Evolutionary conservation across 2,329 filamentous ascomycete genomes (phyloP).

Genomic region (Colletotrichum higginsianum): DNA sequence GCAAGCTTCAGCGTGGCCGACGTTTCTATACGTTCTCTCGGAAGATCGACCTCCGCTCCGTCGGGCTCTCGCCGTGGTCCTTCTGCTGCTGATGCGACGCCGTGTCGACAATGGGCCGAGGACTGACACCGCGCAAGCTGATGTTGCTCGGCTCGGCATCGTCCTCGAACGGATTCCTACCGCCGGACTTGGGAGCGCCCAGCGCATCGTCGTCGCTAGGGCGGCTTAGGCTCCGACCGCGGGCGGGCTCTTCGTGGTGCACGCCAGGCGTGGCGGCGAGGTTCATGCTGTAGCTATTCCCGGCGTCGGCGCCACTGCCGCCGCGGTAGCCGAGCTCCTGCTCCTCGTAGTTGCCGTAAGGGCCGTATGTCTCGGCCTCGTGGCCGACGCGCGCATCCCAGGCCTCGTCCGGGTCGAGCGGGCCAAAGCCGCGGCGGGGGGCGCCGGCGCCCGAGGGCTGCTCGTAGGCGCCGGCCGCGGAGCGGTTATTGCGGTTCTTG

Average conservation of each 20-base stretch:
- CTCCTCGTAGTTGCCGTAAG: conserved; percentile 80
- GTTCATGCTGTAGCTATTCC: conserved; percentile 65
- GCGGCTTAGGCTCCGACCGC: conserved; percentile 35
- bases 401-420: conserved; percentile 85
- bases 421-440: conserved; percentile 72
- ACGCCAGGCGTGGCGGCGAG: conserved; percentile 55
- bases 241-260: conserved; percentile 48
- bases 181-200: conserved; percentile 54
- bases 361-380: conserved; percentile 76
- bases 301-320: conserved; percentile 55
- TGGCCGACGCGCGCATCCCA: conserved; percentile 87
- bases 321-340: conserved; percentile 74
- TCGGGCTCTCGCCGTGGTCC: conserved; percentile 69
- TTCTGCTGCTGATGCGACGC: conserved; percentile 46
- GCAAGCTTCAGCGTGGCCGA: background rate
- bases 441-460: conserved; percentile 59
- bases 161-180: conserved; percentile 80
- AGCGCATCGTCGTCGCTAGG: conserved; percentile 48
- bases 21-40: conserved; percentile 73
- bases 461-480: conserved; percentile 81
- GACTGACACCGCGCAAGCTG: conserved; percentile 80
- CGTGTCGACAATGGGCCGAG: conserved; percentile 75
- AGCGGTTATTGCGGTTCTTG: conserved; percentile 75
- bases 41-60: conserved; percentile 79
- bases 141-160: conserved; percentile 73